Percentiles rank a stretch among this genome's conserved stretches.
Conservation (phyloP, 148 eudicot species). For the Polygonum maritimum region DNA sequence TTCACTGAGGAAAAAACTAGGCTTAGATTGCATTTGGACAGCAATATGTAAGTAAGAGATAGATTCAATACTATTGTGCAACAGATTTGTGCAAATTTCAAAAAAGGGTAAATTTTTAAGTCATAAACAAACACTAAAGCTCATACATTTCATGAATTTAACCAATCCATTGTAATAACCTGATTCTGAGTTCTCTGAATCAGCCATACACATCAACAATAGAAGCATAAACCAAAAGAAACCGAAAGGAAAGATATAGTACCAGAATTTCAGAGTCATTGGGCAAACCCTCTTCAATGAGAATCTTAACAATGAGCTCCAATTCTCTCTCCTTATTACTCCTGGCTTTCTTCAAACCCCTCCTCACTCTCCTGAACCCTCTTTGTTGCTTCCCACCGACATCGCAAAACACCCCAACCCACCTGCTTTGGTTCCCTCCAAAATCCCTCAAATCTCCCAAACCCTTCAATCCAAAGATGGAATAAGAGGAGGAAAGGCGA, state of each 20-base stretch:
- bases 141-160: neutral
- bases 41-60: neutral
- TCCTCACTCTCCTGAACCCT: constrained; percentile 54
- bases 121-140: neutral
- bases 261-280: constrained; percentile 80
- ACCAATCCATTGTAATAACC: neutral
- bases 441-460: constrained; percentile 10
- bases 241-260: neutral
- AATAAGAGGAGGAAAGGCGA: neutral
- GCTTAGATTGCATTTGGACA: neutral
- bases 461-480: constrained; percentile 24
- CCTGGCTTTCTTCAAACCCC: constrained; percentile 14
- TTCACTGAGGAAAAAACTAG: neutral
- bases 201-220: neutral
- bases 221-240: neutral
- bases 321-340: constrained; percentile 48
- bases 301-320: constrained; percentile 62
- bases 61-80: neutral
- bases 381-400: constrained; percentile 31
- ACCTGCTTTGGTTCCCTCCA: constrained; percentile 12
- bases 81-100: too few relatives aligned
- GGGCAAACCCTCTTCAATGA: constrained; percentile 79
- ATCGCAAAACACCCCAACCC: constrained; percentile 22
- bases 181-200: neutral
- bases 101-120: neutral